Conservation (phyloP, 1,139 yeast species). For the Geotrichum australiense region DNA sequence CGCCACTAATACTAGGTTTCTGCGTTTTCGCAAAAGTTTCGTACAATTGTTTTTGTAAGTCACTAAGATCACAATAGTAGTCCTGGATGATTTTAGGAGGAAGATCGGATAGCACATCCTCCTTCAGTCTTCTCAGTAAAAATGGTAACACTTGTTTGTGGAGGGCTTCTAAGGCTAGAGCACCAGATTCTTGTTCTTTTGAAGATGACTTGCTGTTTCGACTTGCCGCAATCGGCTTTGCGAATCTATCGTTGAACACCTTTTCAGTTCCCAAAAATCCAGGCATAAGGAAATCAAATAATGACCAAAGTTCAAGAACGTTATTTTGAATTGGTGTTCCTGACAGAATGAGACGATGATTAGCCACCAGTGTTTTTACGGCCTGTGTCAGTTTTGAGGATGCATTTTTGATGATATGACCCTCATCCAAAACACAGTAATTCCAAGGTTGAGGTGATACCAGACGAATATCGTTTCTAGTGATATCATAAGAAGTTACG, state of each 20-base stretch:
- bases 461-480: slow-evolving; percentile 77
- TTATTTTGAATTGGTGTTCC: slow-evolving; percentile 99
- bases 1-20: slow-evolving; percentile 61
- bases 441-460: slow-evolving; percentile 64
- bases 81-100: slow-evolving; percentile 99
- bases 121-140: slow-evolving; percentile 90
- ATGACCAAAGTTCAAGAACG: slow-evolving; percentile 93
- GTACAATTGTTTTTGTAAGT: slow-evolving; percentile 78
- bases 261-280: slow-evolving; percentile 96
- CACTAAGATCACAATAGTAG: slow-evolving; percentile 92
- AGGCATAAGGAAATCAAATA: slow-evolving; percentile 97
- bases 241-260: slow-evolving; percentile 88
- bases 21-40: slow-evolving; percentile 89
- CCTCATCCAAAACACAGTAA: slow-evolving; percentile 95
- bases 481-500: slow-evolving; percentile 93
- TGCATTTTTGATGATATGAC: slow-evolving; percentile 93
- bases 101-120: slow-evolving; percentile 89
- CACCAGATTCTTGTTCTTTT: slow-evolving; percentile 95
- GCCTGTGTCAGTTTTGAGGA: slow-evolving; percentile 82
- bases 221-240: slow-evolving; percentile 94
- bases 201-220: slow-evolving; percentile 86
- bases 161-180: slow-evolving; percentile 87
- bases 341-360: slow-evolving; percentile 82
- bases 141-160: slow-evolving; percentile 97
- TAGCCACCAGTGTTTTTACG: slow-evolving; percentile 74